A percentile compares a stretch with the other conserved stretches of the same genome.
These are phyloP conservation scores for Populus hybrid DNA, from an alignment of 441 rosid species.

Conservation along the genomic window DNA sequence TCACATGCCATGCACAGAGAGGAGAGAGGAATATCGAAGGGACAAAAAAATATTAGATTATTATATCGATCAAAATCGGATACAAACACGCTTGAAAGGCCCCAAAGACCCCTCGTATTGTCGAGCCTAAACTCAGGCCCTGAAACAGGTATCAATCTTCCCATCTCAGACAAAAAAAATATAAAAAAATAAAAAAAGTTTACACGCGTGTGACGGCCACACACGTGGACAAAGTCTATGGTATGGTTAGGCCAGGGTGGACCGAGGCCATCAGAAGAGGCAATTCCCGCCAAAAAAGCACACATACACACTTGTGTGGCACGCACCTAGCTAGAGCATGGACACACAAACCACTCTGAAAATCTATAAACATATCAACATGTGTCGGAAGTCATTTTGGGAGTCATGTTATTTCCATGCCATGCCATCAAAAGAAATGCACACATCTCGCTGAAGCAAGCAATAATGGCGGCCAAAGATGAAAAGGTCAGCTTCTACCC, in stretches of 20 bases:
- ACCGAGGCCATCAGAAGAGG: constrained; percentile 14
- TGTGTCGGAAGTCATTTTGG: constrained; percentile 16
- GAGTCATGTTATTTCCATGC: neutral
- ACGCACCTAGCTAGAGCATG: constrained; percentile 22
- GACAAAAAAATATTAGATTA: constrained; percentile 7
- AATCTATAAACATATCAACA: constrained; percentile 9
- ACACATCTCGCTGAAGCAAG: neutral
- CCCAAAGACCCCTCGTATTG: constrained; percentile 46
- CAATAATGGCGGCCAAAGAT: constrained; percentile 4
- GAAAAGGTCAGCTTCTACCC: constrained; percentile 3
- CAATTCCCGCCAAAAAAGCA: constrained; percentile 49
- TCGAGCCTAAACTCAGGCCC: constrained; percentile 31
- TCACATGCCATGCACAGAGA: constrained; percentile 35
- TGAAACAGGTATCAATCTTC: constrained; percentile 17
- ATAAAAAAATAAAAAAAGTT: neutral
- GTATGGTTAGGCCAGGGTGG: constrained; percentile 33
- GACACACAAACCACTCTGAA: constrained; percentile 31
- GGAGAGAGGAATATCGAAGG: neutral
- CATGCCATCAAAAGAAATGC: constrained; percentile 7
- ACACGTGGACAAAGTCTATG: constrained; percentile 23
- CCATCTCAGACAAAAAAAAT: constrained; percentile 17
- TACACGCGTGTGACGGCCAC: constrained; percentile 34
- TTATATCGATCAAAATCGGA: constrained; percentile 31
- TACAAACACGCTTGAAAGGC: constrained; percentile 46
- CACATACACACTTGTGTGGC: constrained; percentile 41